These are phyloP conservation scores for Lipomyces sp. DNA, from an alignment of 805 yeast genomes.

Conservation along the genomic window DNA sequence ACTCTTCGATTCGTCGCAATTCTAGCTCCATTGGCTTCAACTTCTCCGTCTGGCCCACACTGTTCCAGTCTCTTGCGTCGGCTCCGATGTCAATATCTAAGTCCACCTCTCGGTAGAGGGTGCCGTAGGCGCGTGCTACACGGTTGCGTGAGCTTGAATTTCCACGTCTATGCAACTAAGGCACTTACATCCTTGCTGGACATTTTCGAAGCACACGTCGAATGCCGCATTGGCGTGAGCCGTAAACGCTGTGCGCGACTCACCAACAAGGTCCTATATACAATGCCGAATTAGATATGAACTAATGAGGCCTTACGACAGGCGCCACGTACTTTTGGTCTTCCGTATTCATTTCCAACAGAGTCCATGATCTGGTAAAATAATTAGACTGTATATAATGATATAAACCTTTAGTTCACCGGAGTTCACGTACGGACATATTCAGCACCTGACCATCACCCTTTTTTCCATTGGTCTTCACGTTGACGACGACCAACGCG, in stretches of 20 bases:
- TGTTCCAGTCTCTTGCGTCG: constrained; percentile 97
- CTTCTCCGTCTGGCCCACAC: constrained; percentile 88
- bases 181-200: constrained; percentile 43
- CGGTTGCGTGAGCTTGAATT: background rate
- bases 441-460: constrained; percentile 89
- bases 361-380: constrained; percentile 63
- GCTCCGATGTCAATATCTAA: constrained; percentile 94
- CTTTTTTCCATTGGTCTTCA: constrained; percentile 69
- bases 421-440: constrained; percentile 47
- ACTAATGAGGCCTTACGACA: background rate
- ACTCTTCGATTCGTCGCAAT: constrained; percentile 81
- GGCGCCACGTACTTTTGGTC: constrained; percentile 51
- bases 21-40: constrained; percentile 92
- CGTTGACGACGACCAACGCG: constrained; percentile 83
- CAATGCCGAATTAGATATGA: background rate
- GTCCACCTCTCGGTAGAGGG: constrained; percentile 71
- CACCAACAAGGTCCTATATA: constrained; percentile 65
- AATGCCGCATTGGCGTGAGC: constrained; percentile 81
- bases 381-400: constrained; percentile 1
- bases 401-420: background rate
- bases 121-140: constrained; percentile 43
- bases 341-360: constrained; percentile 83
- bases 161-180: background rate
- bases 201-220: constrained; percentile 88
- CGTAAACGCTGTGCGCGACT: constrained; percentile 77